Base-by-base conservation (phyloP, 2,329 filamentous ascomycete genomes). In the Clonostachys rosea region DNA sequence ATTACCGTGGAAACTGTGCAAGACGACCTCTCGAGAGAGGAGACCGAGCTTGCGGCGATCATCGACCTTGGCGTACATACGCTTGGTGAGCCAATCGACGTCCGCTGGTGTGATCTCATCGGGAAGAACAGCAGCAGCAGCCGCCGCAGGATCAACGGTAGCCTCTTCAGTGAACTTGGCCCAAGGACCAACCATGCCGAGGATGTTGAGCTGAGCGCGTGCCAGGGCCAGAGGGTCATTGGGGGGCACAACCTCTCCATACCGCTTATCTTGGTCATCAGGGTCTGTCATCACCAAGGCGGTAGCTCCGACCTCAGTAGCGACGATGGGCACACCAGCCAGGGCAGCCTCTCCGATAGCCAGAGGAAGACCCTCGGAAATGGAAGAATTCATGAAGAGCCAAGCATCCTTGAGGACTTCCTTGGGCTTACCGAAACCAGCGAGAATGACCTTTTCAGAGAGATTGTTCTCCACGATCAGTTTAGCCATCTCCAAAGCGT, bases 181-280 rank as follows among this genome's bases (percentile, higher is more conserved):
- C 81, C 81, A 86, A 56, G 82, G 75, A 5, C 78, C 81, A 2
- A 83, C 64, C 68, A 86, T 74, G 7, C 73, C 79, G 12, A 86
- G 69, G 53, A 85, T 72, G 47, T 77, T 76, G 51, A 86, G 76
- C 55, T 86, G 82, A 1, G 82, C 82, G 20, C 75, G 69, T 2
- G 81, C 82, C 2, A 86, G 68, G 5, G 76, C 74, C 36, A 73
- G 71, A 5, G 81, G 73, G 57, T 86, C 82, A 54, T 85, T 85
- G 3, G 81, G 82, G 13, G 81, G 77, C 4, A 85, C 80, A 6
- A 85, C 78, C 48, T 79, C 81, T 51, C 78, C 81, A 64, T 79
- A 85, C 5, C 72, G 66, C 53, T 54, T 57, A 16, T 67, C 70
- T 42, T 69, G 67, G 44, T 74, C 70, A 36, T 57, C 50, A 0